Percentiles rank a stretch among this genome's conserved stretches.
Conservation (phyloP, 805 yeast genomes). For the Candida patagonica region DNA sequence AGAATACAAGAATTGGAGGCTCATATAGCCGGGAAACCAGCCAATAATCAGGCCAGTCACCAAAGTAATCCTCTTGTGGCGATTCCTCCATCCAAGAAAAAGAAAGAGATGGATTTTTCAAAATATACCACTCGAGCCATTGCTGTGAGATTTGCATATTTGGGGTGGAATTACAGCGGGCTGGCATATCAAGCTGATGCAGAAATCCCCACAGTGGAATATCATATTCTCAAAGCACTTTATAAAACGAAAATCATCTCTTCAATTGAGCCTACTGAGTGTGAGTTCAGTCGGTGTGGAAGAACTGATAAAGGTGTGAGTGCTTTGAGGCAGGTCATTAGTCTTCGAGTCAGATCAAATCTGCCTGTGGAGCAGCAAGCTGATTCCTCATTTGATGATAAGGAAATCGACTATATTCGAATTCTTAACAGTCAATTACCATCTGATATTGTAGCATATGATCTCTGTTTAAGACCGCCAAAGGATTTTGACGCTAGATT, state of each 20-base stretch:
- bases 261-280: conserved; percentile 48
- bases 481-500: conserved; percentile 80
- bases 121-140: conserved; percentile 56
- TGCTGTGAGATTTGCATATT: conserved; percentile 75
- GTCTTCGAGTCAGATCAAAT: conserved; percentile 64
- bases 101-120: conserved; percentile 53
- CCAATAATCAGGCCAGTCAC: conserved; percentile 7
- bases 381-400: conserved; percentile 45
- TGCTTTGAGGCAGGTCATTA: conserved; percentile 91
- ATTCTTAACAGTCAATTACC: conserved; percentile 75
- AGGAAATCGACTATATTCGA: conserved; percentile 68
- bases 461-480: conserved; percentile 78
- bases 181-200: conserved; percentile 65
- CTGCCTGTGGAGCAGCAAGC: conserved; percentile 54
- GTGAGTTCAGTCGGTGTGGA: conserved; percentile 82
- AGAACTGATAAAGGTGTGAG: conserved; percentile 95
- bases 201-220: conserved; percentile 83
- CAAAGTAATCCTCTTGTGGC: neutral
- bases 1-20: conserved; percentile 49
- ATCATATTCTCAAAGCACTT: conserved; percentile 62
- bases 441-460: conserved; percentile 70
- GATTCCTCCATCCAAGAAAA: conserved; percentile 22
- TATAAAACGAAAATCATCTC: conserved; percentile 53
- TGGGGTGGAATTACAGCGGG: conserved; percentile 92
- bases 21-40: conserved; percentile 8